phyloP scores from a whole-genome alignment of 805 yeast species.

The Ogataea dorogensis region DNA sequence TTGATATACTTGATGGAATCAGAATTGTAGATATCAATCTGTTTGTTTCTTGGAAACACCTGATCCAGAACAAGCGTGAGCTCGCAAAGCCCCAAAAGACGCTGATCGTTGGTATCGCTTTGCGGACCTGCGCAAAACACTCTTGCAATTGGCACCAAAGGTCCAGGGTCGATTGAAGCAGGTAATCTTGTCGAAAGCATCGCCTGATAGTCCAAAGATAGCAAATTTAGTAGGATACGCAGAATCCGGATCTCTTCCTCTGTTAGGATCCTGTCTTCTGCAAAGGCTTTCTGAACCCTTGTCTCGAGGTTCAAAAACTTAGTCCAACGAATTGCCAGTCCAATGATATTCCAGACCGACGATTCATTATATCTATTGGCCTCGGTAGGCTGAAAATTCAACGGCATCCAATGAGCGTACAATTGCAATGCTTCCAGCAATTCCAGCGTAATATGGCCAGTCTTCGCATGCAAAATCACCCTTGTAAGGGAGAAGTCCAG shows the following conservation, averaged over 20 bases:
- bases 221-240: constrained; percentile 15
- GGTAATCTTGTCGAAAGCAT: constrained; percentile 19
- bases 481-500: constrained; percentile 14
- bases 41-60: constrained; percentile 5
- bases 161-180: constrained; percentile 19
- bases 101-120: constrained; percentile 14
- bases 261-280: constrained; percentile 6
- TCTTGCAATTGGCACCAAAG: constrained; percentile 16
- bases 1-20: constrained; percentile 12
- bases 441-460: constrained; percentile 16
- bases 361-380: constrained; percentile 12
- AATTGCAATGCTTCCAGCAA: constrained; percentile 17
- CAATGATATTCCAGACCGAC: constrained; percentile 18
- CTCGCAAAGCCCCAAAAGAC: constrained; percentile 20
- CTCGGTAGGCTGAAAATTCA: constrained; percentile 1
- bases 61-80: constrained; percentile 16
- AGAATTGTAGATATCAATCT: not conserved
- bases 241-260: constrained; percentile 15
- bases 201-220: constrained; percentile 19
- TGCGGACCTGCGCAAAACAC: constrained; percentile 9
- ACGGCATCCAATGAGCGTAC: constrained; percentile 21
- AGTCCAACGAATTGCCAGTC: constrained; percentile 18
- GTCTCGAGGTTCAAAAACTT: constrained; percentile 16
- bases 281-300: constrained; percentile 9
- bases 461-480: constrained; percentile 12